Conservation (phyloP, 345 rosid genomes). For the Aquilaria yunnanensis region DNA sequence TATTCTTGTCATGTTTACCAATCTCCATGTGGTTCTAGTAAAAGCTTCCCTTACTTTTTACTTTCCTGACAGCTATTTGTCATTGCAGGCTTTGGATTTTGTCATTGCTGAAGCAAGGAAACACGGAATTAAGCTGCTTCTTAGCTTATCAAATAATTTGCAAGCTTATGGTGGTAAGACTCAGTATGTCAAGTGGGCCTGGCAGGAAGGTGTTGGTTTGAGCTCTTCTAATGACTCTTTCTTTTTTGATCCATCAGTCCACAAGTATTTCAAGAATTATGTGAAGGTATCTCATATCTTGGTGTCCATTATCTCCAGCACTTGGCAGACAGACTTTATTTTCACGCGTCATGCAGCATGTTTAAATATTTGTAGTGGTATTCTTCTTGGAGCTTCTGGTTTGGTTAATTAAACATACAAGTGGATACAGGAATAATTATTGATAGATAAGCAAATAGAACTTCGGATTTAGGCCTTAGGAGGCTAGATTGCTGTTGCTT, state of each 20-base stretch:
- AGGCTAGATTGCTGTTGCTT: no score
- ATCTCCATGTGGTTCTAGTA: no score
- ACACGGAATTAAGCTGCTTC: constrained; percentile 56
- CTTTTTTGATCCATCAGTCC: constrained; percentile 82
- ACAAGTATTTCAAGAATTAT: constrained; percentile 66
- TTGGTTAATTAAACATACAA: constrained; percentile 4
- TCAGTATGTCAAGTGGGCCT: constrained; percentile 88
- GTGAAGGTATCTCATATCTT: constrained; percentile 38
- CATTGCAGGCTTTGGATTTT: constrained; percentile 73
- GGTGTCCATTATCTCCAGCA: not conserved
- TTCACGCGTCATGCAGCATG: not conserved
- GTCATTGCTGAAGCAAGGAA: constrained; percentile 70
- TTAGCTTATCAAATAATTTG: constrained; percentile 76
- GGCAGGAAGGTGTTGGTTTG: constrained; percentile 85
- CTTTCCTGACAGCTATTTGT: constrained; percentile 7
- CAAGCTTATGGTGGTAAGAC: constrained; percentile 78
- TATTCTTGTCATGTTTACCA: no score
- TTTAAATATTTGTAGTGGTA: not conserved
- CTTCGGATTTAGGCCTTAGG: no score
- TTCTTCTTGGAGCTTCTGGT: not conserved
- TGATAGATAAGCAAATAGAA: no score
- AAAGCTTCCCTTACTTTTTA: not conserved
- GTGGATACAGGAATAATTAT: no score
- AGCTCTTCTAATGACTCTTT: constrained; percentile 84
- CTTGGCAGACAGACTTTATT: not conserved